Conservation (phyloP, 2,329 filamentous ascomycete species). For the Aureobasidium sp. region DNA sequence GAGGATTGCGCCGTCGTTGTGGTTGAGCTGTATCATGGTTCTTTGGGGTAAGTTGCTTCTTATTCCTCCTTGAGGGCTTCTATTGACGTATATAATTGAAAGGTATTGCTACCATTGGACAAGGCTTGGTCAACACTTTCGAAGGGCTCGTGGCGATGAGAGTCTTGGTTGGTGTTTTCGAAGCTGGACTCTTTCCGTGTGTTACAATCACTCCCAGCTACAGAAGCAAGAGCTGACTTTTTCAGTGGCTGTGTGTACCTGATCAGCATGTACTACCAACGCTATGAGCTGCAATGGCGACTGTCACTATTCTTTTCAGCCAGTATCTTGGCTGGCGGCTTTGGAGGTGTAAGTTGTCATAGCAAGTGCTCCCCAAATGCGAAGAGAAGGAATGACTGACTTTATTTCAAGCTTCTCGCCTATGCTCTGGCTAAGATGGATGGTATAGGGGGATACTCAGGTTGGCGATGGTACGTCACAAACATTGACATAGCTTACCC, state of each 20-base stretch:
- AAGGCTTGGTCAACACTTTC: conserved; percentile 29
- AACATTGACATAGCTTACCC: too few species aligned
- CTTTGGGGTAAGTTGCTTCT: conserved; percentile 29
- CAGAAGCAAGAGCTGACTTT: conserved; percentile 25
- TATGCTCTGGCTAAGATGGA: conserved; percentile 30
- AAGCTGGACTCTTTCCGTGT: conserved; percentile 32
- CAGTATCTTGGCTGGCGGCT: conserved; percentile 28
- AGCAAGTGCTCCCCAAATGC: not conserved
- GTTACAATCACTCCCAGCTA: conserved; percentile 35
- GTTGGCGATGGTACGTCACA: conserved; percentile 26
- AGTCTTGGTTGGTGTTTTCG: conserved; percentile 32
- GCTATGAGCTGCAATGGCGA: conserved; percentile 33
- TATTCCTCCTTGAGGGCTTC: not conserved
- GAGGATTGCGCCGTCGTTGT: conserved; percentile 28
- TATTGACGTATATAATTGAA: not conserved
- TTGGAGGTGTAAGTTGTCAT: not conserved
- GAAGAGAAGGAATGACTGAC: not conserved
- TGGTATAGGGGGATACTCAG: conserved; percentile 26
- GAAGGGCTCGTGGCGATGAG: conserved; percentile 29
- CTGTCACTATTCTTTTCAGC: conserved; percentile 16
- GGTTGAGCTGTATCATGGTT: conserved; percentile 33
- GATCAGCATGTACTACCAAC: conserved; percentile 36
- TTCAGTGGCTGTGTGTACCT: conserved; percentile 27
- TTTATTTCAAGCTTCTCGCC: conserved; percentile 18
- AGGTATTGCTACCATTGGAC: conserved; percentile 32